Base-by-base conservation (phyloP, 2,329 filamentous ascomycete species). In the Colletotrichum lindemuthianum region DNA sequence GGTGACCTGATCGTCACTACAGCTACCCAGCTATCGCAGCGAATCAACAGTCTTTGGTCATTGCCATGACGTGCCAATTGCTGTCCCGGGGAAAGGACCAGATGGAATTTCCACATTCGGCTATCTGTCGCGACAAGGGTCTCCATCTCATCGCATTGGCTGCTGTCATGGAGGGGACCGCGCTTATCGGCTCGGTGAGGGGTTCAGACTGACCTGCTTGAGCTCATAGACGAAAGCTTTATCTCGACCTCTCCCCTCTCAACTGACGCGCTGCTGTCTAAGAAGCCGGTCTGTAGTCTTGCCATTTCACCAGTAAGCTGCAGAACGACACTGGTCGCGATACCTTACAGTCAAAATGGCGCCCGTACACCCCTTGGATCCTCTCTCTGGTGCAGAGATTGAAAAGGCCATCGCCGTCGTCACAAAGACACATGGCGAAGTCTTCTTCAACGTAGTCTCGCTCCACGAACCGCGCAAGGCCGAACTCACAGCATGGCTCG, bases 371-470 rank as follows among this genome's bases (percentile, higher is more conserved):
- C 93, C 93, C 6, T 86, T 96, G 68, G 93, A 96, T 72, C 93
- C 93, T 57, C 87, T 97, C 49, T 86, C 85, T 9, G 81, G 84
- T 9, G 77, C 81, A 2, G 93, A 97, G 77, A 96, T 97, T 70
- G 88, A 91, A 70, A 79, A 84, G 16, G 88, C 88, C 7, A 90
- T 93, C 54, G 79, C 84, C 2, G 81, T 92, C 37, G 83, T 97
- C 68, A 88, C 88, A 66, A 87, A 89, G 70, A 84, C 90, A 64
- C 84, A 97, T 74, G 82, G 87, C 61, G 82, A 90, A 52, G 84
- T 96, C 64, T 88, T 89, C 76, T 97, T 94, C 86, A 96, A 97
- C 81, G 91, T 93, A 2, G 89, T 97, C 60, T 91, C 92, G 2
- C 82, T 97, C 34, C 90, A 89, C 71, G 93, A 97, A 81, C 93